A percentile compares a stretch with the other conserved stretches of the same genome.
Evolutionary conservation across 2,329 filamentous ascomycete species (phyloP).

Genomic region (Colletotrichum somersetense): DNA sequence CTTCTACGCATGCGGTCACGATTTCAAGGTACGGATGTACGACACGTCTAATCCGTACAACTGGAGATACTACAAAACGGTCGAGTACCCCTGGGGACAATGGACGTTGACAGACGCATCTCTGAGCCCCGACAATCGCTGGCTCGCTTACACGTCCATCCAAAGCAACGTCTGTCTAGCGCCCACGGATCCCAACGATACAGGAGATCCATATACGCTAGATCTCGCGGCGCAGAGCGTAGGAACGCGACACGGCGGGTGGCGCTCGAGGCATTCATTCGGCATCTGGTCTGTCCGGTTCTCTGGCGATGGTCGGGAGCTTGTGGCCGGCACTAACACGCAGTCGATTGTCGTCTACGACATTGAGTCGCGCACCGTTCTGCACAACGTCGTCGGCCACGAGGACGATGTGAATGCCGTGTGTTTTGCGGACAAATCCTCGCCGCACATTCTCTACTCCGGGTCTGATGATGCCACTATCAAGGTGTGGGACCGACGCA

Average conservation of each 20-base stretch:
- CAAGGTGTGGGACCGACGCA: constrained; percentile 96
- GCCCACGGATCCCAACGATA: constrained; percentile 85
- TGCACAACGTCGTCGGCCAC: constrained; percentile 84
- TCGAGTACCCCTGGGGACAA: constrained; percentile 84
- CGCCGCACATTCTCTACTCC: constrained; percentile 94
- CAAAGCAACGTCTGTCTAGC: constrained; percentile 86
- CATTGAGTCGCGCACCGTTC: constrained; percentile 81
- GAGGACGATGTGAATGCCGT: constrained; percentile 94
- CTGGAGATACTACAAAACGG: constrained; percentile 96
- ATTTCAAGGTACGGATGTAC: constrained; percentile 96
- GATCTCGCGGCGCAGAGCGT: constrained; percentile 71
- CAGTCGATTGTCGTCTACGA: constrained; percentile 90
- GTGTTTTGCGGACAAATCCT: constrained; percentile 89
- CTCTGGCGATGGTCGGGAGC: constrained; percentile 89
- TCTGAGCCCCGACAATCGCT: constrained; percentile 90
- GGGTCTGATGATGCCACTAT: constrained; percentile 94
- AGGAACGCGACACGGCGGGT: constrained; percentile 39
- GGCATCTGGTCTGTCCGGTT: constrained; percentile 93
- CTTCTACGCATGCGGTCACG: constrained; percentile 92
- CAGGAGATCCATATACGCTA: constrained; percentile 82
- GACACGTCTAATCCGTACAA: constrained; percentile 95
- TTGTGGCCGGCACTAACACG: constrained; percentile 88
- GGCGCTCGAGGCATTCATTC: constrained; percentile 56
- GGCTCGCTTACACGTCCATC: constrained; percentile 92
- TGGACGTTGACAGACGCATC: constrained; percentile 98